Evolutionary conservation across 2,329 filamentous ascomycete species (phyloP), one percentile per base, ranked within the genome.

Genomic region (Penicillium freii): DNA sequence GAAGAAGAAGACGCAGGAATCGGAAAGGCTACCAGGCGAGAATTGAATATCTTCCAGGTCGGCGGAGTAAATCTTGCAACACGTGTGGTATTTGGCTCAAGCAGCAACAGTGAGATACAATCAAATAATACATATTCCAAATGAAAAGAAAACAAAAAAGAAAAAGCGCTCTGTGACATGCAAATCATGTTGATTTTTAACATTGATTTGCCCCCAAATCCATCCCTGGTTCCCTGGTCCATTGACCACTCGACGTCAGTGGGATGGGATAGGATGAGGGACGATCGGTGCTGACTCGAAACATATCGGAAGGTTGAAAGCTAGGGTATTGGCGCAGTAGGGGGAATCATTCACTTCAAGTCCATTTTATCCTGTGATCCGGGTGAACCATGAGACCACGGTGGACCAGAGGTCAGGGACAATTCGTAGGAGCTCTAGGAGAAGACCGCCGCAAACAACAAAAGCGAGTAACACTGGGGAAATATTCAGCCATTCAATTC

Each of bases 401-500:
- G 69, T 63, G 21, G 69, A 69, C 77, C 76, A 79, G 19, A 78
- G 46, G 54, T 75, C 69, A 10, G 75, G 75, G 34, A 76, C 63
- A 34, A 79, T 63, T 59, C 80, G 76, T 21, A 85, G 61, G 11
- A 85, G 68, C 69, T 87, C 84, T 64, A 87, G 82, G 39, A 86
- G 65, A 21, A 87, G 66, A 25, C 85, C 84, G 40, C 85, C 85
- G 67, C 82, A 82, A 47, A 88, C 78, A 53, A 87, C 81, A 70
- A 88, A 87, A n/a, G 81, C 80, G 51, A 88, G 79, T 34, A 87
- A 58, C 49, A 82, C 85, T 87, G 49, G 47, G 38, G n/a, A 40
- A 42, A 9, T 17, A 11, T 38, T 71, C 56, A 68, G 64, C 46
- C 5, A 50, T 9, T 5, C 10, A 8, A 42, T 25, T 29, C 54